Evolutionary conservation across 306 rosid genomes (phyloP).

Genomic region (Betula pendula): DNA sequence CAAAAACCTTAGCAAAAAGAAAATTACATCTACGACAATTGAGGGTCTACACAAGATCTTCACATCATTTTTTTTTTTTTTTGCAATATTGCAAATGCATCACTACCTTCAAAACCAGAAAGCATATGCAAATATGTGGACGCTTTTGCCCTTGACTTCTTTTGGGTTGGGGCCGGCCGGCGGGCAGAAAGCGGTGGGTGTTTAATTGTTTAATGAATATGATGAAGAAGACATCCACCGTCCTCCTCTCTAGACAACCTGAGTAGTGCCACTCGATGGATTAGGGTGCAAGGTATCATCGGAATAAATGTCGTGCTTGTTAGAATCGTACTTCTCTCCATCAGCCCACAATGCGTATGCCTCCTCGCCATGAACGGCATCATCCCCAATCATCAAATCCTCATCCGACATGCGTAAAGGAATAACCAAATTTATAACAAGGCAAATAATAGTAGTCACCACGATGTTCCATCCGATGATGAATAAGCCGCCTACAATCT

Average conservation of each 20-base stretch:
- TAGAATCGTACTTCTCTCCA: constrained; percentile 44
- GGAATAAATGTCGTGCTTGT: constrained; percentile 16
- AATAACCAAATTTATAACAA: constrained; percentile 19
- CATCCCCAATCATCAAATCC: constrained; percentile 56
- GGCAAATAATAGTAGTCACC: constrained; percentile 49
- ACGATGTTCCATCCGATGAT: constrained; percentile 53
- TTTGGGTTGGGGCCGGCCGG: neutral
- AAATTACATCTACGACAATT: no score
- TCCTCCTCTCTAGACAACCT: constrained; percentile 28
- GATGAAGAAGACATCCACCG: neutral
- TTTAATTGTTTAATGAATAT: neutral
- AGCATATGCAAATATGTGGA: no score
- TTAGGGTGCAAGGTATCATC: constrained; percentile 37
- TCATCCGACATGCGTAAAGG: constrained; percentile 60
- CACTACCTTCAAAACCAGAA: no score
- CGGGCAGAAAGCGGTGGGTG: neutral
- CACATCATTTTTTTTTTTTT: no score
- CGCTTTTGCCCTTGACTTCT: neutral
- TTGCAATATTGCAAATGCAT: no score
- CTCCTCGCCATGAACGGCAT: constrained; percentile 65
- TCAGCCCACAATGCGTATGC: constrained; percentile 68
- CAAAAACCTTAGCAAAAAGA: no score
- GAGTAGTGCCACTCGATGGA: constrained; percentile 40
- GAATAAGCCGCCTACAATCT: constrained; percentile 47
- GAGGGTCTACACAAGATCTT: no score